A percentile compares a stretch with the other conserved stretches of the same genome.
Conservation (phyloP, 2,329 filamentous ascomycete species). For the Byssothecium circinans region DNA sequence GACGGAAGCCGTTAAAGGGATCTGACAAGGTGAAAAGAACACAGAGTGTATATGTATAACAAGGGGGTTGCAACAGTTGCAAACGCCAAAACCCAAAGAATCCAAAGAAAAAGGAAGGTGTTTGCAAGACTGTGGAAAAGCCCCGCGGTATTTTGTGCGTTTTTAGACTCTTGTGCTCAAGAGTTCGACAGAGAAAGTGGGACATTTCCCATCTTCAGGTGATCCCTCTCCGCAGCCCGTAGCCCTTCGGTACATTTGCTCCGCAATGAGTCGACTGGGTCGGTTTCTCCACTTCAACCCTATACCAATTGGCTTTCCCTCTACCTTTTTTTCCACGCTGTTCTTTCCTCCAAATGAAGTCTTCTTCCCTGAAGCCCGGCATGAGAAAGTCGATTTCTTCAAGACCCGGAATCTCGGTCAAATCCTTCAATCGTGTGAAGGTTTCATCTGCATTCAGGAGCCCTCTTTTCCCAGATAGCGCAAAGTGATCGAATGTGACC, state of each 20-base stretch:
- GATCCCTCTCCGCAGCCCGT: background rate
- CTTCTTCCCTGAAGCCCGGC: background rate
- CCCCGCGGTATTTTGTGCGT: no score
- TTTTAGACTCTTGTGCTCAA: no score
- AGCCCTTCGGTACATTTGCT: background rate
- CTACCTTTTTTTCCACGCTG: background rate
- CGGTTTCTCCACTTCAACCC: background rate
- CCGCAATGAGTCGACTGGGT: background rate
- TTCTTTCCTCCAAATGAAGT: conserved; percentile 1
- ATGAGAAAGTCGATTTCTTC: background rate
- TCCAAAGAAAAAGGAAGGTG: no score
- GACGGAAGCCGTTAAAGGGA: no score
- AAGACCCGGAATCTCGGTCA: background rate
- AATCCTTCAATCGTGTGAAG: background rate
- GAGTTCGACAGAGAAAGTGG: no score
- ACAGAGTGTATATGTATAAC: no score
- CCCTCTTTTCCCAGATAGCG: conserved; percentile 2
- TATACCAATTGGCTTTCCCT: background rate
- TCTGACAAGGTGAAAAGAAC: no score
- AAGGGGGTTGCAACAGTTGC: no score
- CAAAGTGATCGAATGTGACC: conserved; percentile 4
- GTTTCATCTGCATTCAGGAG: background rate
- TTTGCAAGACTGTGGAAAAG: no score
- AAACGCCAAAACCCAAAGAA: no score
- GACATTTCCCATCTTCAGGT: background rate